Base-by-base conservation (phyloP, 176 grass and related monocot species). In the Oryza coarctata region DNA sequence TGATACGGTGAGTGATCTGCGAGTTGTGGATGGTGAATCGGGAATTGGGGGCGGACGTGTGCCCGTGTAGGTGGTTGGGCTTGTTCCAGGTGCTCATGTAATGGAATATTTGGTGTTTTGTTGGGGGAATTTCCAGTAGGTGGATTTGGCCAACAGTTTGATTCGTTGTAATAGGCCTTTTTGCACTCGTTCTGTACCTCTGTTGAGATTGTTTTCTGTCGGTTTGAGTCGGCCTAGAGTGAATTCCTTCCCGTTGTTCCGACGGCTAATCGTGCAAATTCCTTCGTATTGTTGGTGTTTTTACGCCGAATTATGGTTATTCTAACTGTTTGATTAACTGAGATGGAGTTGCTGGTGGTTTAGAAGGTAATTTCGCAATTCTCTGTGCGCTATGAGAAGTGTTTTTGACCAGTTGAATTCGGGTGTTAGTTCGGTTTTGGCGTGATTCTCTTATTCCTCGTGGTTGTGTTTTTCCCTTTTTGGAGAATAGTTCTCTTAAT, bases 1-100 rank as follows among this genome's bases (percentile, higher is more conserved):
- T 77, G 85, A 63, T 3, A 83, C 74, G 84, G 88, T 90, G 79
- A 86, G 88, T 83, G 79, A 75, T 90, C 80, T 74, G 40, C 13
- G 49, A 50, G 30, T 61, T 52, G 74, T 36, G 74, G 44, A 63
- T 31, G 62, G 74, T 23, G 70, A 79, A 4, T 49, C 36, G 47
- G 68, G 68, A 72, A 45, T 86, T 45, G 34, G 73, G 71, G 73
- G 78, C 61, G 36, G 36, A 60, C 78, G 82, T 86, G 77, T 43
- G 67, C 26, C 15, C 31, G 40, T 76, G n/a, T 6, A 25, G 70
- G 78, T 78, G 44, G 79, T 62, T 82, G 74, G 60, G 52, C 68
- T 73, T 68, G 74, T 78, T 86, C 28, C 36, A 70, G 70, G 83
- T 15, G 20, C 61, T 22, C 8, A 61, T 2, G 29, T 35, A 74